A percentile compares a stretch with the other conserved stretches of the same genome.
Evolutionary conservation across 2,329 filamentous ascomycete genomes (phyloP).

Genomic region (Aspergillus cejpii): DNA sequence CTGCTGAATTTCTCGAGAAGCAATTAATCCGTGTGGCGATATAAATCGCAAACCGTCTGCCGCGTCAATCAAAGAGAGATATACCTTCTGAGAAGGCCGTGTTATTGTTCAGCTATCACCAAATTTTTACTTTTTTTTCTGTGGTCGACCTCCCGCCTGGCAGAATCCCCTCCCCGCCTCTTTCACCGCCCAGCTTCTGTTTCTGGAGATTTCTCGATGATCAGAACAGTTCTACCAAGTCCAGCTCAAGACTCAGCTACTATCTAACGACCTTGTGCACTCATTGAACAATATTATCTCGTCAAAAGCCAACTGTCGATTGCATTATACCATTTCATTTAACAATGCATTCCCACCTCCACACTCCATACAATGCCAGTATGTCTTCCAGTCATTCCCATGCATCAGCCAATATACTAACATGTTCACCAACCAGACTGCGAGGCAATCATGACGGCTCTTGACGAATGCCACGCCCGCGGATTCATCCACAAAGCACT

Average conservation of each 20-base stretch:
- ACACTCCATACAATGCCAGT: slow-evolving; percentile 89
- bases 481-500: slow-evolving; percentile 89
- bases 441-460: slow-evolving; percentile 84
- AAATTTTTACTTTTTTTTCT: slow-evolving; percentile 18
- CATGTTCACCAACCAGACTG: slow-evolving; percentile 57
- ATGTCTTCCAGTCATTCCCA: slow-evolving; percentile 27
- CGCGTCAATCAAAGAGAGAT: not conserved
- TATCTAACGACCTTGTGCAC: not conserved
- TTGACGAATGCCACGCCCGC: slow-evolving; percentile 89
- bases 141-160: slow-evolving; percentile 26
- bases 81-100: not conserved
- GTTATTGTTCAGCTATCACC: slow-evolving; percentile 9
- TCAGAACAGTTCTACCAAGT: not conserved
- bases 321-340: slow-evolving; percentile 2
- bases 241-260: not conserved
- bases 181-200: slow-evolving; percentile 24
- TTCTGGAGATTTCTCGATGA: slow-evolving; percentile 10
- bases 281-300: not conserved
- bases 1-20: not conserved
- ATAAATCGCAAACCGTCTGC: too few species aligned
- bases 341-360: slow-evolving; percentile 93
- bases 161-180: slow-evolving; percentile 22
- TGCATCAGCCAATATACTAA: slow-evolving; percentile 7
- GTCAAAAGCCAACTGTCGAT: too few species aligned
- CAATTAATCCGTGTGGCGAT: too few species aligned